Evolutionary conservation across 257 asterid genomes (phyloP).

Genomic region (Solanum lycopersicoides): DNA sequence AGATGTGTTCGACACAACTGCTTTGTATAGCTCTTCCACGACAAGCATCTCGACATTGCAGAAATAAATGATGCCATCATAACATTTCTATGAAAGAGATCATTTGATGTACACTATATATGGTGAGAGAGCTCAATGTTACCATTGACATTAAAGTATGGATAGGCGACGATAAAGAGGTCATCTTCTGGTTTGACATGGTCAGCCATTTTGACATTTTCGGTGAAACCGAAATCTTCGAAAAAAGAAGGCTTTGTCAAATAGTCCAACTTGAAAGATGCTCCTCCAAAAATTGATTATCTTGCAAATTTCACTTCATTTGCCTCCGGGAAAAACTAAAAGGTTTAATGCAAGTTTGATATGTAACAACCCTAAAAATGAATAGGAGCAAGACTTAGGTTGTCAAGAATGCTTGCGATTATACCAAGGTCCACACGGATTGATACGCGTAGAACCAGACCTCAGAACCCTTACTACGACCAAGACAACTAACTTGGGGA

Average conservation of each 20-base stretch:
- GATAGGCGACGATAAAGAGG: slow-evolving; percentile 79
- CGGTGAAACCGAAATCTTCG: slow-evolving; percentile 69
- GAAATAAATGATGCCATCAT: background rate
- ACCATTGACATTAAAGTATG: slow-evolving; percentile 89
- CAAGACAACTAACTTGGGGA: no score
- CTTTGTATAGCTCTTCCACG: slow-evolving; percentile 85
- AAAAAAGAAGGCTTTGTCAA: slow-evolving; percentile 86
- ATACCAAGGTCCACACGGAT: no score
- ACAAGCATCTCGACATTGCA: slow-evolving; percentile 73
- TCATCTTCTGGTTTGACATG: slow-evolving; percentile 81
- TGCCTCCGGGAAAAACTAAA: slow-evolving; percentile 94
- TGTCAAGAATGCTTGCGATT: no score
- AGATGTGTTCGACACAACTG: slow-evolving; percentile 52
- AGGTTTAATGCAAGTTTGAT: slow-evolving; percentile 1
- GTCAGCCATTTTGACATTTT: slow-evolving; percentile 69
- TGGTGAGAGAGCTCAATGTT: background rate
- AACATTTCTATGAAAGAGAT: background rate
- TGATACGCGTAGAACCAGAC: no score
- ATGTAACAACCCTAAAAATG: background rate
- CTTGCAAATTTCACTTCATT: slow-evolving; percentile 76
- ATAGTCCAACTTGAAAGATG: slow-evolving; percentile 69
- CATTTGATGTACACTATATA: background rate
- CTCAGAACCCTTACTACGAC: no score
- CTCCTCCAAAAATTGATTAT: slow-evolving; percentile 59
- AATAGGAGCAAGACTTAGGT: no score